Percentiles rank a stretch among this genome's conserved stretches.
Evolutionary conservation across 2,329 filamentous ascomycete species (phyloP).

Genomic region (Curvularia hawaiiensis): DNA sequence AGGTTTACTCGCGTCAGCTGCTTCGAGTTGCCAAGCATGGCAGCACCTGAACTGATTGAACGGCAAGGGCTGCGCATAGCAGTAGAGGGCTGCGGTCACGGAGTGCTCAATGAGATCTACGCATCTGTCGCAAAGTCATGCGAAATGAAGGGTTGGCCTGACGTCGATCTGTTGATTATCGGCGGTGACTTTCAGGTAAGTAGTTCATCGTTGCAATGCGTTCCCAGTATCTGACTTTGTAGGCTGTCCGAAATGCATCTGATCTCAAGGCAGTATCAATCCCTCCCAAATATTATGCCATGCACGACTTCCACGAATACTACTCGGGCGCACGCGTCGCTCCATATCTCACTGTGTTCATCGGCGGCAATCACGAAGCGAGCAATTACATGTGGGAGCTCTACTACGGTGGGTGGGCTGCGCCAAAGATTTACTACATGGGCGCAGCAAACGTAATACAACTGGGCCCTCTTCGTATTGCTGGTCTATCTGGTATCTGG

Average conservation of each 20-base stretch:
- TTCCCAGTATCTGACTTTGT: constrained; percentile 21
- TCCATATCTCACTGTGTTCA: constrained; percentile 89
- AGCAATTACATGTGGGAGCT: constrained; percentile 89
- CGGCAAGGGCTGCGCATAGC: constrained; percentile 68
- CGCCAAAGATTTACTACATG: constrained; percentile 96
- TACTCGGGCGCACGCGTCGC: constrained; percentile 79
- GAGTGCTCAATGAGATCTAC: constrained; percentile 90
- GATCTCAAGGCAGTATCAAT: constrained; percentile 91
- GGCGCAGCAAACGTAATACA: constrained; percentile 89
- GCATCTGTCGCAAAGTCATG: constrained; percentile 73
- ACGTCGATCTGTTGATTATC: constrained; percentile 89
- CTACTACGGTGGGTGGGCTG: constrained; percentile 96
- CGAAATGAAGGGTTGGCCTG: constrained; percentile 74
- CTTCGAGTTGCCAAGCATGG: constrained; percentile 25
- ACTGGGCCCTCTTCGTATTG: constrained; percentile 83
- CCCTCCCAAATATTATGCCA: constrained; percentile 81
- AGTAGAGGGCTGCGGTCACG: constrained; percentile 90
- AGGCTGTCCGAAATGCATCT: constrained; percentile 85
- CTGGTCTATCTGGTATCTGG: constrained; percentile 92
- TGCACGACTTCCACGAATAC: constrained; percentile 94
- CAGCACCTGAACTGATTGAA: constrained; percentile 30
- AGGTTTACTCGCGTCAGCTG: constrained; percentile 2
- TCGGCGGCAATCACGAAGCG: constrained; percentile 95
- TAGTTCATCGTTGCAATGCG: not conserved
- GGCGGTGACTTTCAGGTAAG: constrained; percentile 90